Evolutionary conservation across 2,329 filamentous ascomycete genomes (phyloP), one percentile per base, ranked within the genome.

Genomic region (Cyclaneusma minus): DNA sequence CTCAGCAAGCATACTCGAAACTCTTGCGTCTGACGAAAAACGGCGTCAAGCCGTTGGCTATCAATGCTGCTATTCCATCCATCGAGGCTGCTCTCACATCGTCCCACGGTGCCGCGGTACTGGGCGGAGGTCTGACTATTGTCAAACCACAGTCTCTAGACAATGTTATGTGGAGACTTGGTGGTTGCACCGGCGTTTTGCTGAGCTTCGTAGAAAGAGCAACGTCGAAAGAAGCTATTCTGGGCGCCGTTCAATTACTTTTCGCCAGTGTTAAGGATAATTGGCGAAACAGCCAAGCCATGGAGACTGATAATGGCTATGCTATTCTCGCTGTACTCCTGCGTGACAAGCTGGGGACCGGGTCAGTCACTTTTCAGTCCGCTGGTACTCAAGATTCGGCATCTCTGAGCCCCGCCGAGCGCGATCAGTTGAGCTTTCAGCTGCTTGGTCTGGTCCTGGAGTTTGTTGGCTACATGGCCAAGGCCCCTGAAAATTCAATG

Each of bases 201-300:
- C 51, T 98, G 29, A 91, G 85, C 44, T 56, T 95, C 18, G 62
- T 98, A 5, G 83, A 94, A 45, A 64, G 75, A 17, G 76, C 89
- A 2, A 61, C 62, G 3, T 75, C 71, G 0, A 60, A 68, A 6
- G 70, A 84, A 25, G 73, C 74, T 22, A 71, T 85, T 15, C 55
- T 85, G 7, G 67, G 80, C 28, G 74, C 85, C 2, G 72, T 91
- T 3, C 73, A 91, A 42, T 78, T 91, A 41, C 60, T 93, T 14
- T 84, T 94, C 35, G 71, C 80, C 36, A 82, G 81, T 33, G 79
- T 94, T 25, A 77, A 80, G 37, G 77, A 80, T 36, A 95, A 80
- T 46, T 98, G 91, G 89, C 70, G 89, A 36, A 95, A 95, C 38
- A 95, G 89, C 39, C 91, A 98, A 48, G 85, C 89, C 14, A 94